Conservation (phyloP, 768 basidiomycete genomes). For the Clitopilus hobsonii region DNA sequence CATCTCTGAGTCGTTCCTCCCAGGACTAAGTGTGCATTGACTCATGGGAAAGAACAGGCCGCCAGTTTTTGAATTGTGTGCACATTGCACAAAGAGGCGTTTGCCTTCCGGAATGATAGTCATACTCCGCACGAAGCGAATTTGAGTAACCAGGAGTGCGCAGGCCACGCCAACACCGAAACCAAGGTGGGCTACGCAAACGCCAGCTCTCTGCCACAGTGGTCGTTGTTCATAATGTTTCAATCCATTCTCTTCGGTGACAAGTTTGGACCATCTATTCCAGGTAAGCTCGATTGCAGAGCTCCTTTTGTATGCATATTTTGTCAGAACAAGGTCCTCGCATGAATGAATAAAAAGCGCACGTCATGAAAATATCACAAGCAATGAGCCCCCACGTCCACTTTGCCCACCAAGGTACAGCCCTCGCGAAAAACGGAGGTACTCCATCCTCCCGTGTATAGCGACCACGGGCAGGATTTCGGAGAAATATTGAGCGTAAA, state of each 20-base stretch:
- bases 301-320: no score
- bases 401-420: slow-evolving; percentile 25
- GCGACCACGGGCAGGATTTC: slow-evolving; percentile 5
- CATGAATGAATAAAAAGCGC: slow-evolving; percentile 3
- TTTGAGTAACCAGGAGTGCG: slow-evolving; percentile 23
- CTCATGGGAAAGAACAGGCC: slow-evolving; percentile 21
- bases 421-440: slow-evolving; percentile 22
- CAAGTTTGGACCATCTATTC: slow-evolving; percentile 25
- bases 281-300: slow-evolving; percentile 29
- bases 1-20: slow-evolving; percentile 27
- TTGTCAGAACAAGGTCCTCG: no score
- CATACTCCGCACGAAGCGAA: slow-evolving; percentile 26
- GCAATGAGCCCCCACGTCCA: slow-evolving; percentile 24
- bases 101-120: slow-evolving; percentile 20
- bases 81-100: slow-evolving; percentile 26
- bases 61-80: slow-evolving; percentile 21
- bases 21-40: slow-evolving; percentile 21
- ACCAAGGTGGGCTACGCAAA: slow-evolving; percentile 23
- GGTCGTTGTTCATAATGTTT: slow-evolving; percentile 24
- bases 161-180: slow-evolving; percentile 25
- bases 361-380: slow-evolving; percentile 28
- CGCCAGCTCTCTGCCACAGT: slow-evolving; percentile 25
- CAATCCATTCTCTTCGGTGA: slow-evolving; percentile 6
- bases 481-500: slow-evolving; percentile 8
- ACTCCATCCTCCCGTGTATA: slow-evolving; percentile 2